phyloP scores from a whole-genome alignment of 176 grass and related monocot genomes.

The Eremochloa ophiuroides region DNA sequence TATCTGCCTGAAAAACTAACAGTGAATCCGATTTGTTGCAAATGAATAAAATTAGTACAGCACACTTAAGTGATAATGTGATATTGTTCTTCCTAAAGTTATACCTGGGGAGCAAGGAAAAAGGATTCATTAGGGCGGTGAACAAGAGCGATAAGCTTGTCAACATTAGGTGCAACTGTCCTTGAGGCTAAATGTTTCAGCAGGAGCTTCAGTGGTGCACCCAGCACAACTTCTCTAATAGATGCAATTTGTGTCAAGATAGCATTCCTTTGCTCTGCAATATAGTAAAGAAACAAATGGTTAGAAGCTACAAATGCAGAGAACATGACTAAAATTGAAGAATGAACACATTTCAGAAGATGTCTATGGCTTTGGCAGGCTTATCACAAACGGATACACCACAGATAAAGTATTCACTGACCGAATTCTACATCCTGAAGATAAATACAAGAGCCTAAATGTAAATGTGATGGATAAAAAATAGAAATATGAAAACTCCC shows the following conservation, averaged over 20 bases:
- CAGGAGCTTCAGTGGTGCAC: constrained; percentile 82
- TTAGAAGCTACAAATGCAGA: constrained; percentile 11
- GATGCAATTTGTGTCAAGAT: constrained; percentile 93
- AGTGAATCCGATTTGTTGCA: neutral
- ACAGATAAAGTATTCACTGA: neutral
- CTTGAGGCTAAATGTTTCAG: constrained; percentile 78
- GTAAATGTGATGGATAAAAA: neutral
- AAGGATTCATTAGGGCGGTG: constrained; percentile 96
- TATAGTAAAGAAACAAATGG: constrained; percentile 16
- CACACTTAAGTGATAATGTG: neutral
- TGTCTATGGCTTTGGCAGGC: neutral
- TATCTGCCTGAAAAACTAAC: constrained; percentile 60
- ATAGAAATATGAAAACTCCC: neutral
- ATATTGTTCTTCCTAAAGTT: constrained; percentile 9
- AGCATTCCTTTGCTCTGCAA: constrained; percentile 84
- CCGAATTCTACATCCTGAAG: neutral
- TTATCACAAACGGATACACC: neutral
- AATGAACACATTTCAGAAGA: constrained; percentile 4
- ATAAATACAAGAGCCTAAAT: neutral
- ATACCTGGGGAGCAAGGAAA: constrained; percentile 88
- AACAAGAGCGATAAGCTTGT: constrained; percentile 88
- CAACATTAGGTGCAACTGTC: constrained; percentile 68
- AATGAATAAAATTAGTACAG: neutral
- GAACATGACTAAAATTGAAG: neutral
- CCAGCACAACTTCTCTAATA: constrained; percentile 88